Percentiles rank a stretch among this genome's conserved stretches.
phyloP scores from a whole-genome alignment of 176 grass and related monocot species.

The Eragrostis curvula region DNA sequence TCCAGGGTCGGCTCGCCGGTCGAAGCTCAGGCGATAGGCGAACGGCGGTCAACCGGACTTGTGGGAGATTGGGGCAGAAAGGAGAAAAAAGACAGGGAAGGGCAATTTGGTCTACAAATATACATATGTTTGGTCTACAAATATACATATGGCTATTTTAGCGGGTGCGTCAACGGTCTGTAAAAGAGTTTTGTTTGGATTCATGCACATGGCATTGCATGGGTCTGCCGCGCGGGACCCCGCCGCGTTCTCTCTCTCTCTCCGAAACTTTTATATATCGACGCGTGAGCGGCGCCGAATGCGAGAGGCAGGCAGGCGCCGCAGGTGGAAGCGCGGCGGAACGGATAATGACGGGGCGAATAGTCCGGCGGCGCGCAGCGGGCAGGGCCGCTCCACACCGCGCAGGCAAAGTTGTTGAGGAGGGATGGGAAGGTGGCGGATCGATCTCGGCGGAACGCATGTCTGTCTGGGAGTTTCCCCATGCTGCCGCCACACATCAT shows the following conservation, averaged over 20 bases:
- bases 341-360: slow-evolving; percentile 33
- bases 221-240: neutral
- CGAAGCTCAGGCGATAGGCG: too few relatives aligned
- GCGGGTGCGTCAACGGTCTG: too few relatives aligned
- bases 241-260: neutral
- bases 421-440: neutral
- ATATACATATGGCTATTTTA: too few relatives aligned
- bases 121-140: too few relatives aligned
- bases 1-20: too few relatives aligned
- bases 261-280: slow-evolving; percentile 24
- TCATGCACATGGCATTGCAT: slow-evolving; percentile 7
- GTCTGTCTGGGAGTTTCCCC: neutral
- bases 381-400: neutral
- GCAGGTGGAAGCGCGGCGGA: neutral
- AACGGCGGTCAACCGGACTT: too few relatives aligned
- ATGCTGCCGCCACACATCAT: neutral
- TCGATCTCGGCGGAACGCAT: neutral
- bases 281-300: slow-evolving; percentile 14
- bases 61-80: too few relatives aligned
- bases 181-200: slow-evolving; percentile 24
- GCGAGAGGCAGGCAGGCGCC: slow-evolving; percentile 17
- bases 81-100: too few relatives aligned
- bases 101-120: too few relatives aligned
- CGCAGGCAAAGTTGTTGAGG: neutral
- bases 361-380: slow-evolving; percentile 21